Conservation (phyloP, 306 rosid genomes). For the Lupinus albus region DNA sequence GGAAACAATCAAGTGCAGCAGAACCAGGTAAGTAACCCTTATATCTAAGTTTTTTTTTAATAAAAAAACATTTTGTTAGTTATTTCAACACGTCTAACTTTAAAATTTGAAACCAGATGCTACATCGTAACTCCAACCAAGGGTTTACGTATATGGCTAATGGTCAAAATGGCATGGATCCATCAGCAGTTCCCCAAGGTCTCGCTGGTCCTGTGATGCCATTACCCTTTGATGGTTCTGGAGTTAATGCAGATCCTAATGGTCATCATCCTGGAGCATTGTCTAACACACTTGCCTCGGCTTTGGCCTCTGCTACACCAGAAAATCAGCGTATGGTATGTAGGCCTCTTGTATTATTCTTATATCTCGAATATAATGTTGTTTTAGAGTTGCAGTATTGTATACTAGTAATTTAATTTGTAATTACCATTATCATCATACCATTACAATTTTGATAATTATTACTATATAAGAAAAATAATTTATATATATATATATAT, state of each 20-base stretch:
- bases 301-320: slow-evolving; percentile 65
- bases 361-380: background rate
- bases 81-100: background rate
- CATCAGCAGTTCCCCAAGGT: too few relatives aligned
- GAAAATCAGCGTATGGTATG: slow-evolving; percentile 61
- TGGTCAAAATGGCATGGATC: slow-evolving; percentile 52
- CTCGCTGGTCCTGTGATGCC: slow-evolving; percentile 44
- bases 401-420: background rate
- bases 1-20: slow-evolving; percentile 59
- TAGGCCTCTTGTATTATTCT: background rate
- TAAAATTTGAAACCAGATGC: slow-evolving; percentile 39
- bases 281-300: slow-evolving; percentile 62
- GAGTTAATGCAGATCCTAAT: slow-evolving; percentile 43
- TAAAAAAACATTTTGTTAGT: background rate
- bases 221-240: slow-evolving; percentile 52
- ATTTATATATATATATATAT: slow-evolving; percentile 1
- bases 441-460: background rate
- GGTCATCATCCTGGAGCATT: slow-evolving; percentile 51
- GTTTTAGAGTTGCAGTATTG: background rate
- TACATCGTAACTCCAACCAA: slow-evolving; percentile 59
- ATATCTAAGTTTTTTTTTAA: background rate
- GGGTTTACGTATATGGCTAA: slow-evolving; percentile 45
- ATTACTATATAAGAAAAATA: background rate
- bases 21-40: slow-evolving; percentile 49
- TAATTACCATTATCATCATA: background rate